Percentiles rank a stretch among this genome's conserved stretches.
Evolutionary conservation across 2,329 filamentous ascomycete species (phyloP).

Genomic region (Calonectria pauciramosa): DNA sequence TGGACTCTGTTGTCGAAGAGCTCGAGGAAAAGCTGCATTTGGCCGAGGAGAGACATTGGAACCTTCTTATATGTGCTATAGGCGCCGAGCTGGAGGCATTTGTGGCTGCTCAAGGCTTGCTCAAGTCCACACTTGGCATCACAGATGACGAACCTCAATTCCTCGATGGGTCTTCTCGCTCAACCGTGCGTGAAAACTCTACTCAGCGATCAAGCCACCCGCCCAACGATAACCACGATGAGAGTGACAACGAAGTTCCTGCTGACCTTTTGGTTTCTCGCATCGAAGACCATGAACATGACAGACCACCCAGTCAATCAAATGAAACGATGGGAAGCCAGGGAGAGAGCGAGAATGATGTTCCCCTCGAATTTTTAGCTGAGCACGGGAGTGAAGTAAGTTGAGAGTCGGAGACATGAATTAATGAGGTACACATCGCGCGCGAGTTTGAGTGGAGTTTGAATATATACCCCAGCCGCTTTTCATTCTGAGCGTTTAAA

Average conservation of each 20-base stretch:
- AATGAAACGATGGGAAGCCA: slow-evolving; percentile 35
- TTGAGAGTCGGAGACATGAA: slow-evolving; percentile 16
- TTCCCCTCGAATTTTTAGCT: slow-evolving; percentile 66
- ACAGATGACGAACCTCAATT: slow-evolving; percentile 24
- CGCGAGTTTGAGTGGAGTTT: background rate
- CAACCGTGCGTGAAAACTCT: slow-evolving; percentile 7
- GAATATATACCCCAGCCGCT: slow-evolving; percentile 16
- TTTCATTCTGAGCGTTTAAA: background rate
- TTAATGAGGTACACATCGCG: background rate
- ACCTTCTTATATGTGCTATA: slow-evolving; percentile 80
- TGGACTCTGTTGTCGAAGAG: slow-evolving; percentile 68
- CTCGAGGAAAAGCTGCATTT: slow-evolving; percentile 67
- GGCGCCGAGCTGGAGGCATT: slow-evolving; percentile 81
- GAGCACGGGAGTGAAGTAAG: slow-evolving; percentile 52
- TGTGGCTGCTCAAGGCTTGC: slow-evolving; percentile 69
- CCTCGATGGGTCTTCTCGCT: slow-evolving; percentile 12
- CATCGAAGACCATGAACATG: slow-evolving; percentile 42
- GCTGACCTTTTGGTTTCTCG: slow-evolving; percentile 55
- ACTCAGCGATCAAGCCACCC: background rate
- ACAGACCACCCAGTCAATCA: slow-evolving; percentile 30
- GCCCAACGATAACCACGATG: slow-evolving; percentile 20
- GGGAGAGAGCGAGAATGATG: slow-evolving; percentile 61
- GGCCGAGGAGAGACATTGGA: slow-evolving; percentile 77
- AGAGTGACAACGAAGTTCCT: slow-evolving; percentile 60
- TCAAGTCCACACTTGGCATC: slow-evolving; percentile 50